Evolutionary conservation across 164 flowering plant genomes (phyloP).

Genomic region (Aristolochia californica): DNA sequence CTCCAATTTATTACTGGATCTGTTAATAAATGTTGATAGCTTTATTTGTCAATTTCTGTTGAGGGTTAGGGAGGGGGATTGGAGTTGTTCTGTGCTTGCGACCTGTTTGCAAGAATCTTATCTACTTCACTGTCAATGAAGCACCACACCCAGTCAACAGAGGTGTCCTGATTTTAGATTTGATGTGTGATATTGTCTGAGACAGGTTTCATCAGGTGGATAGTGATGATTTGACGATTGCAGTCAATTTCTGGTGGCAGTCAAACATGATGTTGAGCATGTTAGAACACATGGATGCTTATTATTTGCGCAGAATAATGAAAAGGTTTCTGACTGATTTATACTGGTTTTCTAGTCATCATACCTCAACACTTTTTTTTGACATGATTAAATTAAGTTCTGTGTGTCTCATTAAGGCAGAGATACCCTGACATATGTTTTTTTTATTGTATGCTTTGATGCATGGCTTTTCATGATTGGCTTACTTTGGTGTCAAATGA

Average conservation of each 20-base stretch:
- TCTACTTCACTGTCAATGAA: no score
- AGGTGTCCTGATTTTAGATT: no score
- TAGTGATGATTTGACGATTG: slow-evolving; percentile 76
- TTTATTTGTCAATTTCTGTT: no score
- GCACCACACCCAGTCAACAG: no score
- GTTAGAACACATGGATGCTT: slow-evolving; percentile 89
- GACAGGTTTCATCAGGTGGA: slow-evolving; percentile 94
- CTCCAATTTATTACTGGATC: no score
- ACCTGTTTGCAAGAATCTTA: no score
- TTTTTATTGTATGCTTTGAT: slow-evolving; percentile 14
- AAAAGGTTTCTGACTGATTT: slow-evolving; percentile 40
- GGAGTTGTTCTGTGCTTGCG: no score
- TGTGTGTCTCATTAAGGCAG: background rate
- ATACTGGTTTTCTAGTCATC: background rate
- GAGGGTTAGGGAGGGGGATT: no score
- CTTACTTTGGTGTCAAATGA: no score
- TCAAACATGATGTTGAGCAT: slow-evolving; percentile 58
- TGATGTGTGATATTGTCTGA: slow-evolving; percentile 2
- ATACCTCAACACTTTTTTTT: background rate
- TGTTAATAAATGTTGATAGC: no score
- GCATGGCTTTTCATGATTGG: background rate
- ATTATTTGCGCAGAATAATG: slow-evolving; percentile 71
- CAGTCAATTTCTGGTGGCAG: slow-evolving; percentile 94
- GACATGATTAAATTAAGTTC: background rate
- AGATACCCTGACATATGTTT: background rate